Evolutionary conservation across 1,139 yeast species (phyloP), one percentile per base, ranked within the genome.

Genomic region (Trichomonascaceae sp.): DNA sequence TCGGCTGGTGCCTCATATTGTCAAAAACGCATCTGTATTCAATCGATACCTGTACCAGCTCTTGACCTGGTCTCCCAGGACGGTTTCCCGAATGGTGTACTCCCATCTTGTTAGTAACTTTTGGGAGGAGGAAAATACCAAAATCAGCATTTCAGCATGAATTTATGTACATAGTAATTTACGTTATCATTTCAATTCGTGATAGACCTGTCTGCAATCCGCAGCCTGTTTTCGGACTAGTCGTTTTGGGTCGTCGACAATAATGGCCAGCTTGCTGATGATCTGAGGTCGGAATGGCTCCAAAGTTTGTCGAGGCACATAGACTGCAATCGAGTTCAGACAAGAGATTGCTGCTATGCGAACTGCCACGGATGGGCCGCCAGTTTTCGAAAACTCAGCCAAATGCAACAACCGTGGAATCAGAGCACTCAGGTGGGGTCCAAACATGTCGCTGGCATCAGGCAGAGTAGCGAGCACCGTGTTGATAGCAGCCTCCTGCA

Each of bases 191-290:
- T n/a, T n/a, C 37, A 69, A 46, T 44, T 79, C 92, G 52, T 60
- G 80, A 43, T 72, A 76, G 2, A 67, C 61, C 51, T 89, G 97
- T 49, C 95, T 71, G 34, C 89, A 73, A 45, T 78, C 82, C 36
- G 79, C 75, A 5, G 87, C 78, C 35, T 72, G 67, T 50, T 74
- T 76, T 47, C 98, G 69, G 2, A 89, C 82, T 4, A 56, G 59
- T 53, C 98, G 69, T 50, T 67, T 76, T 35, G 66, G 69, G 52
- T 89, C 96, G 44, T 81, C 93, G 43, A 89, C 60, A 1, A 69
- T 75, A 1, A 48, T 50, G 2, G 60, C 62, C 34, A 82, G 59
- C 6, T 63, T 65, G 17, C 48, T 55, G 29, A 82, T 62, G 5
- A 81, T 64, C 3, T 53, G 55, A 4, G 55, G 50, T 47, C 72